Base-by-base conservation (phyloP, 2,329 filamentous ascomycete genomes). In the Xylaria multiplex region DNA sequence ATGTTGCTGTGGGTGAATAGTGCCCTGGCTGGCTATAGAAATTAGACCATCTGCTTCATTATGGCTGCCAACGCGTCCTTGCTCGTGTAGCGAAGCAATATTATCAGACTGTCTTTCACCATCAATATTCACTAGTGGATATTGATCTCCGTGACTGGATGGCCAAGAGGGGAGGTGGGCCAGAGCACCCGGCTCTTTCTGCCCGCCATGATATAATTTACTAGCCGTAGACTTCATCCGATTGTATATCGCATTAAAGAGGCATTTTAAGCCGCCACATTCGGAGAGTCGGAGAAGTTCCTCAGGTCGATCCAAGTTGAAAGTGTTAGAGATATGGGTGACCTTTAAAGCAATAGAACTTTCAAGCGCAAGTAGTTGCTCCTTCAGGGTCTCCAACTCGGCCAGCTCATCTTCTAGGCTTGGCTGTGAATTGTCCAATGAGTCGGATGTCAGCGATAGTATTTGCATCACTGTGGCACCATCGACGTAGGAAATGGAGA, bases 181-280 rank as follows among this genome's bases (percentile, higher is more conserved):
- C 22, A 13, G 37, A 43, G 35, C 48, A 19, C 8, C 30, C 27
- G 42, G 27, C 27, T 30, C 22, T 59, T 35, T 32, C 19, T 60
- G 43, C 13, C 35, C 30, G 45, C 65, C 65, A 49, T 71, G 72
- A 60, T 79, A 81, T 3, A 81, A 50, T 11, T 72, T 72, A 50
- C 72, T 71, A 50, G 77, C 78, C 43, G 76, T 74, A 49, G 79
- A 76, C 67, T 78, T 78, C 58, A 83, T 75, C 54, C 79, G 78
- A 55, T 77, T 70, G 49, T 79, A 76, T 53, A 83, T 72, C n/a
- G 77, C 73, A 46, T 76, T 74, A 52, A 83, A 73, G 48, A 84
- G 72, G 66, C 83, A 85, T 68, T 79, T 81, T 48, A 84, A 60
- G 65, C 75, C 80, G 55, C 79, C 77, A 62, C 82, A 84, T 7